Evolutionary conservation across 2,329 filamentous ascomycete genomes (phyloP).

Genomic region (Penicillium olsonii): DNA sequence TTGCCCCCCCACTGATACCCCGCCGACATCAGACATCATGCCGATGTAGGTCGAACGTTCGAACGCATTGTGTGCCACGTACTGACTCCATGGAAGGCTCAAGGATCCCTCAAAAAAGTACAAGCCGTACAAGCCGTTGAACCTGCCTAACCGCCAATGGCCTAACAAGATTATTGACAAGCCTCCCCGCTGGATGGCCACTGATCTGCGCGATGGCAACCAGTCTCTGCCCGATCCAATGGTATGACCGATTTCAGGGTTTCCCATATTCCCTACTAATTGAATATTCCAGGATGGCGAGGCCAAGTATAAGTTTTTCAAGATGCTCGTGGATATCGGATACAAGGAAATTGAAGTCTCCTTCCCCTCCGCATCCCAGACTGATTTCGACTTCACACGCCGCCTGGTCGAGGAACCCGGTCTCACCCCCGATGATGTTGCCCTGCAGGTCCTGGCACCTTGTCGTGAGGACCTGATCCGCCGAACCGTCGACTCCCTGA

Average conservation of each 20-base stretch:
- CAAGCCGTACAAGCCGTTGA: conserved; percentile 47
- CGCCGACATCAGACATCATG: conserved; percentile 35
- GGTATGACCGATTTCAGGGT: conserved; percentile 56
- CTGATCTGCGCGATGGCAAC: conserved; percentile 88
- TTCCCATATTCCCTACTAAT: not conserved
- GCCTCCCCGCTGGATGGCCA: conserved; percentile 86
- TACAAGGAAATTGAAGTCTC: conserved; percentile 99
- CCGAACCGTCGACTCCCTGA: conserved; percentile 83
- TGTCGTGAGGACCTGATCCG: conserved; percentile 89
- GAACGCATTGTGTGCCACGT: not conserved
- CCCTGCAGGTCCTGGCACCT: conserved; percentile 86
- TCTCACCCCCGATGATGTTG: conserved; percentile 83
- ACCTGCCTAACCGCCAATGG: conserved; percentile 66
- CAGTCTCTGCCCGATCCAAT: conserved; percentile 92
- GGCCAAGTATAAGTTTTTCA: conserved; percentile 93
- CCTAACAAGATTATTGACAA: conserved; percentile 79
- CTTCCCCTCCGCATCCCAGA: conserved; percentile 91
- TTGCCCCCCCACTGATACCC: conserved; percentile 23
- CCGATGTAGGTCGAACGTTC: conserved; percentile 36
- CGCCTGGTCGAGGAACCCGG: conserved; percentile 83
- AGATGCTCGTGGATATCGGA: conserved; percentile 86
- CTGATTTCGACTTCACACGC: conserved; percentile 93
- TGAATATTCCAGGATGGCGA: conserved; percentile 69
- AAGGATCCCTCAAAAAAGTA: conserved; percentile 54
- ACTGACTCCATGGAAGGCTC: conserved; percentile 38